Evolutionary conservation across 768 basidiomycete genomes (phyloP).

Genomic region (Agrocybe pediades): DNA sequence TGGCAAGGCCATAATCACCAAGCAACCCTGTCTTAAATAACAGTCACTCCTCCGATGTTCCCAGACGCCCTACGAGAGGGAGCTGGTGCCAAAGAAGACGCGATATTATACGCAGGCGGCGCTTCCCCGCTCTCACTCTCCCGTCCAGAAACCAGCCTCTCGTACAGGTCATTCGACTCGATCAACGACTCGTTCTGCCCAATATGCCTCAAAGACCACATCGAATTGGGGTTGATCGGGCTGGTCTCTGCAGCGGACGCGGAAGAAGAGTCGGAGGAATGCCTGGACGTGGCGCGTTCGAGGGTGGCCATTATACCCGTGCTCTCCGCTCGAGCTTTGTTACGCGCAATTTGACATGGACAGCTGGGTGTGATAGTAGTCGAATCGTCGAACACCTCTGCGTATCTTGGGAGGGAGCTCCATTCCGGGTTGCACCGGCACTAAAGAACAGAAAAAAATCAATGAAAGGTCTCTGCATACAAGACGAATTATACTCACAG

Average conservation of each 20-base stretch:
- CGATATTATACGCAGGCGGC: conserved; percentile 72
- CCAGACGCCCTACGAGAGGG: too few relatives aligned
- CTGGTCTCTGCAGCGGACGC: conserved; percentile 38
- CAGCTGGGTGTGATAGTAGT: conserved; percentile 38
- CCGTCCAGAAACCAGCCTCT: conserved; percentile 80
- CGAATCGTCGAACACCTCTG: conserved; percentile 44
- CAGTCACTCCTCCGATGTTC: too few relatives aligned
- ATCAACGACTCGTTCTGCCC: conserved; percentile 35
- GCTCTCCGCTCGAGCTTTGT: conserved; percentile 1
- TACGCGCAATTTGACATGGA: conserved; percentile 41
- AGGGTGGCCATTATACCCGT: conserved; percentile 20
- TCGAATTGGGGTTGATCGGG: conserved; percentile 29
- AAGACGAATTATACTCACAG: conserved; percentile 50
- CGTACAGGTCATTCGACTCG: conserved; percentile 60
- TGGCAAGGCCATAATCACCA: too few relatives aligned
- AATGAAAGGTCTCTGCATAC: not conserved
- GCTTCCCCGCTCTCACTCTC: conserved; percentile 81
- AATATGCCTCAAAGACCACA: conserved; percentile 28
- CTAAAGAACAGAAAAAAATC: conserved; percentile 31
- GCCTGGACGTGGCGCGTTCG: conserved; percentile 31
- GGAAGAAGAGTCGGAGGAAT: conserved; percentile 35
- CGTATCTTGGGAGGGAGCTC: conserved; percentile 79
- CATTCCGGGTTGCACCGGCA: conserved; percentile 83
- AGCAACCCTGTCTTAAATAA: too few relatives aligned
- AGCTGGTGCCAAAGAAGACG: not conserved